These are phyloP conservation scores for Pseudonitzschia delicatissima DNA, from an alignment of 108 stramenopile species.

Conservation along the genomic window DNA sequence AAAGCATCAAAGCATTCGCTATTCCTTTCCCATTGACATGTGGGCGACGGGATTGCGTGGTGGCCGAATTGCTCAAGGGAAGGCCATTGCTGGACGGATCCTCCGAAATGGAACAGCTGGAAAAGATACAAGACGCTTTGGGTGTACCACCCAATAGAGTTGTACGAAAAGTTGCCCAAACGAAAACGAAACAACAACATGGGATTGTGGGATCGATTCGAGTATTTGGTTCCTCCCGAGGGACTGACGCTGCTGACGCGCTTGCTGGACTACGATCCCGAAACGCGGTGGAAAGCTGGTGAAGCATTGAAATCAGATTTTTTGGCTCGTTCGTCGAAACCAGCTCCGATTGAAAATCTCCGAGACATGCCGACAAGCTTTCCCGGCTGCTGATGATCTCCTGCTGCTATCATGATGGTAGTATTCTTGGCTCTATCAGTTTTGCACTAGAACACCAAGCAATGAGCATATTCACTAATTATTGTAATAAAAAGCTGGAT, in stretches of 20 bases:
- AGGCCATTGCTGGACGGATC: slow-evolving; percentile 74
- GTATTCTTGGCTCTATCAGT: too few relatives aligned
- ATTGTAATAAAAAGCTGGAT: too few relatives aligned
- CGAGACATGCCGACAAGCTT: too few relatives aligned
- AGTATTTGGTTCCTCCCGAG: slow-evolving; percentile 17
- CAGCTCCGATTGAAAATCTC: too few relatives aligned
- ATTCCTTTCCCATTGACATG: slow-evolving; percentile 71
- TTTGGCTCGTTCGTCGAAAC: too few relatives aligned
- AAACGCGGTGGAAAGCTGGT: slow-evolving; percentile 48
- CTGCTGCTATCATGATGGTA: too few relatives aligned
- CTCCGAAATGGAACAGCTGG: slow-evolving; percentile 76
- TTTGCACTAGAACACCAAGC: too few relatives aligned
- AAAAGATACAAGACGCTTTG: slow-evolving; percentile 64
- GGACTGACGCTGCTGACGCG: slow-evolving; percentile 51
- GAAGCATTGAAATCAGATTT: slow-evolving; percentile 43
- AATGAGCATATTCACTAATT: too few relatives aligned
- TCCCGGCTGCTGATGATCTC: too few relatives aligned
- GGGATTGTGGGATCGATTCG: slow-evolving; percentile 33
- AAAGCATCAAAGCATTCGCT: slow-evolving; percentile 11
- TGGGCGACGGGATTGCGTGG: slow-evolving; percentile 87
- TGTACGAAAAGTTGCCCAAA: slow-evolving; percentile 12
- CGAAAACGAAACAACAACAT: background rate
- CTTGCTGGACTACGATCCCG: slow-evolving; percentile 54
- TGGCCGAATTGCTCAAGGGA: slow-evolving; percentile 83
- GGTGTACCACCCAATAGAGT: slow-evolving; percentile 43